These are phyloP conservation scores for Anethum foeniculum DNA, from an alignment of 140 eudicot genomes.

Conservation along the genomic window DNA sequence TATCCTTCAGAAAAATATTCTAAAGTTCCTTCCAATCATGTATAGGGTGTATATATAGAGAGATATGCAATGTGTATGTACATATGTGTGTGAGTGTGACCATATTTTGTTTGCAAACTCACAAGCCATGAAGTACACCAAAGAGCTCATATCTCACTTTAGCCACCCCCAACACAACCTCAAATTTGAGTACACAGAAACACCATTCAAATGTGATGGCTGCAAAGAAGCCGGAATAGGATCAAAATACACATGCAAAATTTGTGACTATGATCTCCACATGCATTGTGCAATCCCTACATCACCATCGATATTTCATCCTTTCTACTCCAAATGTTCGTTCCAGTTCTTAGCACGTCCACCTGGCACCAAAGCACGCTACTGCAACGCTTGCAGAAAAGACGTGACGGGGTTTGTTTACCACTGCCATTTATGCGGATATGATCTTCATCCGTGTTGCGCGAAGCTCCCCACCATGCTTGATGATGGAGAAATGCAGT, in stretches of 20 bases:
- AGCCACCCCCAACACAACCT: conserved; percentile 88
- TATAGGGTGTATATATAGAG: not conserved
- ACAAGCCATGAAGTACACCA: conserved; percentile 51
- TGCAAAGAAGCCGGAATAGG: conserved; percentile 95
- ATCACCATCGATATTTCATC: conserved; percentile 57
- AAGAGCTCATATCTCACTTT: conserved; percentile 53
- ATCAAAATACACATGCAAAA: conserved; percentile 61
- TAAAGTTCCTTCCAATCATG: conserved; percentile 4
- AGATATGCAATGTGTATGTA: conserved; percentile 15
- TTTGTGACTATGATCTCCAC: conserved; percentile 77
- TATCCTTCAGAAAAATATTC: not conserved
- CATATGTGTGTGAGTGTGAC: not conserved
- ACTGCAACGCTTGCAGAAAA: conserved; percentile 86
- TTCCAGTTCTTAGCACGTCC: conserved; percentile 62
- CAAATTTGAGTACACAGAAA: conserved; percentile 47
- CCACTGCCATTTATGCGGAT: conserved; percentile 77
- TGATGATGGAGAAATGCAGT: conserved; percentile 61
- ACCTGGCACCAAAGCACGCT: conserved; percentile 61
- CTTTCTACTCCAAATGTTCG: conserved; percentile 74
- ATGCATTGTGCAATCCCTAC: conserved; percentile 65
- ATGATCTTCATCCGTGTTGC: conserved; percentile 93
- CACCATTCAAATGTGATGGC: conserved; percentile 93
- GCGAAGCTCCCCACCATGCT: conserved; percentile 84
- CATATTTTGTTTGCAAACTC: not conserved
- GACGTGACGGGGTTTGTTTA: conserved; percentile 66